Base-by-base conservation (phyloP, 2,329 filamentous ascomycete genomes). In the Fusarium avenaceum region DNA sequence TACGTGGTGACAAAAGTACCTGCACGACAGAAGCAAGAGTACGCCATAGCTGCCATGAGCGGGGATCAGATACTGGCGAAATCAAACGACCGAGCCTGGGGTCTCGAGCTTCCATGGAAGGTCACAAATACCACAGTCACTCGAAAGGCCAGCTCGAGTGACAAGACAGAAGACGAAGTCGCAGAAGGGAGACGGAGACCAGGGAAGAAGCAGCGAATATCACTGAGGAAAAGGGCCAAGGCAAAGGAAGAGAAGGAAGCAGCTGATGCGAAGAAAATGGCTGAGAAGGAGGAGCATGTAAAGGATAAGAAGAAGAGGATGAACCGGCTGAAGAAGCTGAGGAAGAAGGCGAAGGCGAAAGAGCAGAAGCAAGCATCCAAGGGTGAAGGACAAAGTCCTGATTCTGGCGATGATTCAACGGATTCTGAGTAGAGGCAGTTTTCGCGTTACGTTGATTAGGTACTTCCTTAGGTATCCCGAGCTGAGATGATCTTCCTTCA, bases 221-320 rank as follows among this genome's bases (percentile, higher is more conserved):
- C 84, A 26, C 67, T 84, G 55, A 80, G 87, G 58, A 82, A 78
- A 57, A 81, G 79, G 61, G 79, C 80, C 30, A 82, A 82, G 72
- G 79, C 75, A 8, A 77, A 76, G 52, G 80, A 78, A 69, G 80
- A 82, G 66, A 80, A 75, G 58, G 79, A 80, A 30, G 74, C 81
- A 58, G 77, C 74, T 6, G 77, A 74, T 26, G 79, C 76, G 65
- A 81, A 79, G 67, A 77, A 80, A 55, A 70, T 78, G 48, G 66
- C 80, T 64, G 80, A 80, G 19, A 89, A 87, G 76, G 86, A 88
- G 72, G 83, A 87, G 67, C 83, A 85, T 48, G 67, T 88, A 30
- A 83, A 80, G 70, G 86, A 89, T 56, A 89, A 89, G 81, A 88
- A 88, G 80, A 88, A 88, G 78, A 81, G 86, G 67, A 74, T 88